Percentiles rank a stretch among this genome's conserved stretches.
Evolutionary conservation across 208 protist species (phyloP).

Genomic region (Leishmania gerbilli): DNA sequence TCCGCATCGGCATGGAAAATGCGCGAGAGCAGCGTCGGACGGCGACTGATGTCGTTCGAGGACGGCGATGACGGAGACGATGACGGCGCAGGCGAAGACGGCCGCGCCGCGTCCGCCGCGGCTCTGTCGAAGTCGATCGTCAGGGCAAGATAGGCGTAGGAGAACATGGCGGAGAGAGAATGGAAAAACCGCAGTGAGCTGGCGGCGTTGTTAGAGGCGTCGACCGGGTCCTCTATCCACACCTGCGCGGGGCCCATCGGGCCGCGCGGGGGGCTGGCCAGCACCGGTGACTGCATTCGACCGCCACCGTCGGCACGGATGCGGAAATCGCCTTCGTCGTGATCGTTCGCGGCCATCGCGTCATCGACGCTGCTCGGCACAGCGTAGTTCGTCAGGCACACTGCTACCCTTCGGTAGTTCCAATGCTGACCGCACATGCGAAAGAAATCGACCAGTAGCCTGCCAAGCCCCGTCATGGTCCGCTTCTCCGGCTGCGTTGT

Average conservation of each 20-base stretch:
- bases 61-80: slow-evolving; percentile 42
- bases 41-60: slow-evolving; percentile 42
- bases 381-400: slow-evolving; percentile 57
- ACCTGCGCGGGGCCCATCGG: slow-evolving; percentile 46
- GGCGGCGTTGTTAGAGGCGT: slow-evolving; percentile 79
- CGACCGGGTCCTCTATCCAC: slow-evolving; percentile 71
- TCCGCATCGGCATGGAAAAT: slow-evolving; percentile 78
- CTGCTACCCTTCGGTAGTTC: slow-evolving; percentile 77
- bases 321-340: slow-evolving; percentile 19
- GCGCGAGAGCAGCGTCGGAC: slow-evolving; percentile 84
- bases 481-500: slow-evolving; percentile 49
- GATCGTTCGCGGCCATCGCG: background rate
- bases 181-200: slow-evolving; percentile 80
- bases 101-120: background rate
- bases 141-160: slow-evolving; percentile 69
- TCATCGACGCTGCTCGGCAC: background rate
- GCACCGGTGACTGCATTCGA: slow-evolving; percentile 24
- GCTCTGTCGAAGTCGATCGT: slow-evolving; percentile 39
- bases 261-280: slow-evolving; percentile 24
- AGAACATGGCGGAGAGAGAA: slow-evolving; percentile 70
- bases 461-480: slow-evolving; percentile 77
- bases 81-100: background rate
- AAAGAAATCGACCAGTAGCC: slow-evolving; percentile 94
- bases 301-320: slow-evolving; percentile 2
- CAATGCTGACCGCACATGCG: slow-evolving; percentile 91